Evolutionary conservation across 1,284 basidiomycete genomes (phyloP), one percentile per base, ranked within the genome.

Genomic region (Omphalotus olearius): DNA sequence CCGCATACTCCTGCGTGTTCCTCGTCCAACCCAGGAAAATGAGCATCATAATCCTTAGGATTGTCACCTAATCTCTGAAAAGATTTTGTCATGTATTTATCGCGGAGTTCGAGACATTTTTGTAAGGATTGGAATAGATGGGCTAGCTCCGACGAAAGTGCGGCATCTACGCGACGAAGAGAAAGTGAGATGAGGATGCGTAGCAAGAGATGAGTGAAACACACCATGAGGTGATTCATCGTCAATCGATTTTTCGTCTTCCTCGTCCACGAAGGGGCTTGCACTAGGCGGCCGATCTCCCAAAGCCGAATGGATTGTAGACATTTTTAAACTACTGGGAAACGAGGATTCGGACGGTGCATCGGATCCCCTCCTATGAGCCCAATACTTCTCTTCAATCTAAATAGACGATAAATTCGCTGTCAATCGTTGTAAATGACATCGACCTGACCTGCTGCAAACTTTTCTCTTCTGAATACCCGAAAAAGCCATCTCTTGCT

Each of bases 51-150:
- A 66, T 97, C 91, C 57, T 81, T 80, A 0, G 94, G 94, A 66
- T 97, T 90, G 69, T 98, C 95, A 3, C 93, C 93, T 1, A 95
- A 78, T 50, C 88, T 80, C 66, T 98, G 94, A 6, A 85, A 79
- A 0, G 93, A 96, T 50, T 81, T 79, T 11, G 74, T 60, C 71
- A 95, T 92, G 70, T 97, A 98, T 68, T 96, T 97, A 73, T 97
- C 93, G 18, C 94, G 86, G 17, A 97, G 74, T 53, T 89, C 81
- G 45, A 97, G 80, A 62, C 93, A 96, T 62, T 76, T 80, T 56
- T 89, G 82, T 63, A 98, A 72, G 5, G 77, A 69, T 60, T 83
- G 76, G 48, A 85, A 78, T 16, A 86, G 72, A 13, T 71, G 66
- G 3, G 67, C 59, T 53, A 81, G 76, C 64, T 89, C 86, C 0